Percentiles rank a stretch among this genome's conserved stretches.
These are phyloP conservation scores for Eucalyptus polyanthemos DNA, from an alignment of 345 rosid species.

Conservation along the genomic window DNA sequence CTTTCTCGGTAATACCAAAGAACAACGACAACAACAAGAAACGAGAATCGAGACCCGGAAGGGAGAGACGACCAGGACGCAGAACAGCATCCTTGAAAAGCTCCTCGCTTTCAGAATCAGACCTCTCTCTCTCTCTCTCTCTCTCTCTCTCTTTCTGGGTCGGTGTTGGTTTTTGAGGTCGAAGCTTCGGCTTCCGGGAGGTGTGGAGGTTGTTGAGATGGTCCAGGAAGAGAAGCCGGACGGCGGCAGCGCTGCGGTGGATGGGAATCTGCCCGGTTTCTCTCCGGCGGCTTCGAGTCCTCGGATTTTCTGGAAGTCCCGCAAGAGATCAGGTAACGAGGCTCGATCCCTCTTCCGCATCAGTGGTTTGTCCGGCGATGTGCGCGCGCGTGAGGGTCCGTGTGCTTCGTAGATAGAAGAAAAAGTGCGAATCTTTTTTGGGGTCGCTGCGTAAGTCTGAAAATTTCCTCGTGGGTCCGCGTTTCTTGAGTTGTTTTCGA, in stretches of 20 bases:
- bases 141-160: background rate
- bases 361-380: background rate
- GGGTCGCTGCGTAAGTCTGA: background rate
- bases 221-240: conserved; percentile 13
- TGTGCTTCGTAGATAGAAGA: background rate
- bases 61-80: background rate
- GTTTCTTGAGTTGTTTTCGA: background rate
- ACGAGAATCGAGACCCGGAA: background rate
- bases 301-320: conserved; percentile 67
- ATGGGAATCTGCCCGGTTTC: conserved; percentile 44
- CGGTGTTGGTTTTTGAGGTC: background rate
- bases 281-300: conserved; percentile 49
- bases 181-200: background rate
- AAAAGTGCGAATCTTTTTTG: background rate
- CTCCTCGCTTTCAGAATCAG: background rate
- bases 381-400: background rate
- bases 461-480: background rate
- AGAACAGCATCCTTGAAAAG: background rate
- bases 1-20: background rate
- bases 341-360: background rate
- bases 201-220: background rate
- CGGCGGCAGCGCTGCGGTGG: conserved; percentile 6
- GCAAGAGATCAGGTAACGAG: conserved; percentile 57
- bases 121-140: background rate
- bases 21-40: too few species aligned